Base-by-base conservation (phyloP, 306 rosid species). In the Sicyos baderoa region DNA sequence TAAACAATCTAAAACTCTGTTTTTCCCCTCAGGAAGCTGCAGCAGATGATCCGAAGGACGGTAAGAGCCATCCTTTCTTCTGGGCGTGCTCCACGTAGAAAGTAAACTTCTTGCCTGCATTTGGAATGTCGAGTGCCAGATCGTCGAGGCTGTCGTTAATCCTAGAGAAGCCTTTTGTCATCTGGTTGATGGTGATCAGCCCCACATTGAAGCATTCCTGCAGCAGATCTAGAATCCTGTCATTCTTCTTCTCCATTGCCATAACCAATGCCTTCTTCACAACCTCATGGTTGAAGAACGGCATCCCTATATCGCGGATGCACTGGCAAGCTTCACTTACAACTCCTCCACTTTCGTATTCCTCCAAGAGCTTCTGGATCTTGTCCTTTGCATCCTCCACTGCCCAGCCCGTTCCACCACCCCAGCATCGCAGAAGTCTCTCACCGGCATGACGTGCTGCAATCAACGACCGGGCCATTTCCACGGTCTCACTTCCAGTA, bases 341-440 rank as follows among this genome's bases (percentile, higher is more conserved):
- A 1, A 85, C 99, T 5, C 99, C 90, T 2, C 97, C 91, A 0
- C 96, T 88, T 76, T 93, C 99, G n/a, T 84, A 93, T 80, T 93
- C 99, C 84, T 93, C 99, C 37, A 93, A 57, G 32, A 93, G 94
- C 79, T 93, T 93, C 78, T 80, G 78, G 68, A 93, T 93, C 85
- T 93, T 93, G 79, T 93, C 99, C 82, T 93, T 93, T 0, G 99
- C 99, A 75, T 93, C 99, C 80, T 93, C 99, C 76, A 93, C 99
- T n/a, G 97, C 97, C 99, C 99, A 93, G 45, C 99, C 99, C 15
- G 96, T 93, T 29, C 99, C 97, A 32, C 99, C 99, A 23, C 99
- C 99, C 99, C 99, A 93, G 72, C 99, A 93, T 63, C 99, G 81
- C 82, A 93, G 76, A 47, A 93, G 82, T 82, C 99, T 84, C 86